Percentiles rank a stretch among this genome's conserved stretches.
Conservation (phyloP, 768 basidiomycete genomes). For the Auriculariales sp. region DNA sequence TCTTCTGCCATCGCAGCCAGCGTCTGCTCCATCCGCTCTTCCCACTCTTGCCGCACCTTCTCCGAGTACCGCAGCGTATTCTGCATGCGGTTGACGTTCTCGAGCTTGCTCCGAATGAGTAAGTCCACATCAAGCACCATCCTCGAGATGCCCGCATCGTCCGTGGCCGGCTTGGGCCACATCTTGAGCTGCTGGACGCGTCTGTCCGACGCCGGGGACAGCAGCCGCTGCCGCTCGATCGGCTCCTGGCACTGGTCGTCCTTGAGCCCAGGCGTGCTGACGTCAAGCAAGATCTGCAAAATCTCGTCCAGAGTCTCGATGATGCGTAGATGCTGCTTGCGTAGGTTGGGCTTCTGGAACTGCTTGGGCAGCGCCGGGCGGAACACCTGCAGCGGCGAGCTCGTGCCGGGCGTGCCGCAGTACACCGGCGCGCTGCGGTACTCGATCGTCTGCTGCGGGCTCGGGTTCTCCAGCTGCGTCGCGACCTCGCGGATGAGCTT, state of each 20-base stretch:
- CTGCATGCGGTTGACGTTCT: constrained; percentile 89
- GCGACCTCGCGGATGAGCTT: constrained; percentile 73
- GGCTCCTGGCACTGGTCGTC: constrained; percentile 88
- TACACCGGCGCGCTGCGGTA: constrained; percentile 83
- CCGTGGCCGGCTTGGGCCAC: constrained; percentile 76
- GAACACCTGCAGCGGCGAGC: constrained; percentile 67
- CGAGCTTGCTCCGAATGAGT: constrained; percentile 84
- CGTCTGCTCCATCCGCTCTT: constrained; percentile 65
- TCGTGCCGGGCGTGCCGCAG: constrained; percentile 54
- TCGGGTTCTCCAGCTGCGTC: constrained; percentile 59
- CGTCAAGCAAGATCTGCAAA: constrained; percentile 59
- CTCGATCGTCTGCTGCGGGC: constrained; percentile 38
- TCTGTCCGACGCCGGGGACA: constrained; percentile 80
- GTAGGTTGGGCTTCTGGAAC: constrained; percentile 67
- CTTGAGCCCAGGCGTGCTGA: constrained; percentile 76
- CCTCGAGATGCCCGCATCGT: constrained; percentile 71
- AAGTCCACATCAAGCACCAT: constrained; percentile 80
- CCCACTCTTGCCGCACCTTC: constrained; percentile 95
- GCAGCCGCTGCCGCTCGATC: constrained; percentile 79
- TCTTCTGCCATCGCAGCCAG: constrained; percentile 44
- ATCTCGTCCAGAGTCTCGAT: constrained; percentile 82
- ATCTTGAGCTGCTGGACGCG: constrained; percentile 70
- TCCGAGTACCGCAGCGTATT: constrained; percentile 95
- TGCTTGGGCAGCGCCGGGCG: constrained; percentile 42
- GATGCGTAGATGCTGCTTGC: constrained; percentile 66